phyloP scores from a whole-genome alignment of 1,139 yeast genomes.

The Candida albicans region DNA sequence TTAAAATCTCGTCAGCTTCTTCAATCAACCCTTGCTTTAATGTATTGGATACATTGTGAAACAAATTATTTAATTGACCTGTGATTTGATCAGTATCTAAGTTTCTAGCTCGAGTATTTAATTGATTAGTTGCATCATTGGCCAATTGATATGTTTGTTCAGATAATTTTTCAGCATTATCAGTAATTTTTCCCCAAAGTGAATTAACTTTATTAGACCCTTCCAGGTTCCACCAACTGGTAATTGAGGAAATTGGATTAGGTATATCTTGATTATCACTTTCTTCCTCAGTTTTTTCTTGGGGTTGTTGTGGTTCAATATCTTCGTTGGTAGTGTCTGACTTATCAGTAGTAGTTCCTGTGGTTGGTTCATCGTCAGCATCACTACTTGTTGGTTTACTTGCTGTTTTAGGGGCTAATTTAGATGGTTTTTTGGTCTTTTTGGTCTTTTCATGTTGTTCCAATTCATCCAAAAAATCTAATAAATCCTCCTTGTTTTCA shows the following conservation, averaged over 20 bases:
- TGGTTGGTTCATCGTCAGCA: constrained; percentile 9
- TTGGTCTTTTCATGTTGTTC: constrained; percentile 47
- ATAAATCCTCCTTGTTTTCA: constrained; percentile 54
- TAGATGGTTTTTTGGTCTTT: constrained; percentile 25
- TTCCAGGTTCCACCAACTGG: constrained; percentile 79
- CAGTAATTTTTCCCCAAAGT: constrained; percentile 59
- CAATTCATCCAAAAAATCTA: constrained; percentile 85
- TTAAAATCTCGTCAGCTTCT: constrained; percentile 57
- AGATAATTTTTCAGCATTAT: constrained; percentile 42
- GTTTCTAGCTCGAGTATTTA: constrained; percentile 42
- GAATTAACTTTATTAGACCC: constrained; percentile 76
- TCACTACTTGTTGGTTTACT: constrained; percentile 3
- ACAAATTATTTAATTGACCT: constrained; percentile 36
- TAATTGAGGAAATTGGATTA: constrained; percentile 69
- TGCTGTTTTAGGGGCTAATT: constrained; percentile 5
- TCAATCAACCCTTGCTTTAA: constrained; percentile 64
- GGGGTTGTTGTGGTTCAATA: constrained; percentile 9
- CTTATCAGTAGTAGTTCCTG: constrained; percentile 14
- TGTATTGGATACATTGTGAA: constrained; percentile 41
- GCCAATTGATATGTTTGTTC: constrained; percentile 49
- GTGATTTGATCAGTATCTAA: constrained; percentile 34
- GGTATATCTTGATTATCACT: constrained; percentile 13
- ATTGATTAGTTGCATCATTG: constrained; percentile 42
- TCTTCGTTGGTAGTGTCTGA: constrained; percentile 14
- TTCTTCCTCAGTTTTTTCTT: constrained; percentile 3